phyloP scores from a whole-genome alignment of 495 filamentous ascomycete species.

The Trichoderma asperelloides region DNA sequence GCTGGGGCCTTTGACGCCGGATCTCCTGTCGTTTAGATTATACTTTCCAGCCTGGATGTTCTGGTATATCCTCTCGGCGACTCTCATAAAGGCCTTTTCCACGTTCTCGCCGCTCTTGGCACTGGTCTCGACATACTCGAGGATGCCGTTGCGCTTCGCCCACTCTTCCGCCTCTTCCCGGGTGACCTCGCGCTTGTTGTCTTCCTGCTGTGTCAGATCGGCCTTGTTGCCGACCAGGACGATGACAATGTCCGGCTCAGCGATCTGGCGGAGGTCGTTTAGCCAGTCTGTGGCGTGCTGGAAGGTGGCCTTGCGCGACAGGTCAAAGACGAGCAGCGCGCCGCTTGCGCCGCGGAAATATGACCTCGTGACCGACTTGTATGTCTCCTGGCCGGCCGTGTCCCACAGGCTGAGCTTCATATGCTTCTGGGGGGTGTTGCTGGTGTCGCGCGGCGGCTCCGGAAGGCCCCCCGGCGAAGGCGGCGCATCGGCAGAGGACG shows the following conservation, averaged over 20 bases:
- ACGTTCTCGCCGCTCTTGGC: slow-evolving; percentile 92
- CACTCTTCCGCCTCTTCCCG: slow-evolving; percentile 75
- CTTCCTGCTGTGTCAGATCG: slow-evolving; percentile 53
- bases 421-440: slow-evolving; percentile 49
- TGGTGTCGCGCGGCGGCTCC: slow-evolving; percentile 21
- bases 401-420: slow-evolving; percentile 83
- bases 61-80: slow-evolving; percentile 86
- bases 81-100: slow-evolving; percentile 84
- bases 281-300: slow-evolving; percentile 81
- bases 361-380: slow-evolving; percentile 86
- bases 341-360: slow-evolving; percentile 94
- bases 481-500: slow-evolving; percentile 22
- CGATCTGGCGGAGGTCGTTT: slow-evolving; percentile 82
- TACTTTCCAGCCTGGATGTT: slow-evolving; percentile 92
- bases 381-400: slow-evolving; percentile 94
- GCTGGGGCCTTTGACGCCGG: slow-evolving; percentile 68
- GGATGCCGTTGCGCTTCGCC: slow-evolving; percentile 71
- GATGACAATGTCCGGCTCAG: slow-evolving; percentile 87
- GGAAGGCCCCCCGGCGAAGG: slow-evolving; percentile 25
- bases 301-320: slow-evolving; percentile 79
- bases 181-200: slow-evolving; percentile 69
- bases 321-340: slow-evolving; percentile 90
- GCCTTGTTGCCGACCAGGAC: slow-evolving; percentile 92
- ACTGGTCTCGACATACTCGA: slow-evolving; percentile 90
- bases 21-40: slow-evolving; percentile 86